Evolutionary conservation across 176 grass and related monocot genomes (phyloP), one percentile per base, ranked within the genome.

Genomic region (Aegilops sharonensis): DNA sequence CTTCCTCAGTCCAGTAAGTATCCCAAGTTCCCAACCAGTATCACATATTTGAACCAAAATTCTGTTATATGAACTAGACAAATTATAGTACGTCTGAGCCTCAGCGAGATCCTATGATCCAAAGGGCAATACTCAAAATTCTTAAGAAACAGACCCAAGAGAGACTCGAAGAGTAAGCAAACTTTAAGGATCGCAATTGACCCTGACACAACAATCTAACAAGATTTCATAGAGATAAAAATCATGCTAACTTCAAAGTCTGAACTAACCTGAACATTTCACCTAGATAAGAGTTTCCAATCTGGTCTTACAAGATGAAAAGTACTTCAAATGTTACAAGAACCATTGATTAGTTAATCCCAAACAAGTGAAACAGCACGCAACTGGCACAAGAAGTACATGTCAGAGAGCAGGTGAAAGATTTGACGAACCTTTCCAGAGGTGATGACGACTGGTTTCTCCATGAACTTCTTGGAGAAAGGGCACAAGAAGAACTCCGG

Each of bases 401-500:
- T 45, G 11, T 83, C 15, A 56, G 15, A 56, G 54, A 57, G 54
- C 18, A 57, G 50, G 71, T 2, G 11, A 56, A 81, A 72, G 89
- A 61, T 80, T 62, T 24, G 0, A 11, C 62, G 17, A 69, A 88
- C 90, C 90, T 85, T 91, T 83, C 90, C 90, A 24, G 90, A 82
- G 78, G 86, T 24, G 86, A 88, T 56, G 57, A 91, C 83, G 31
- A 88, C 78, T 0, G 90, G 90, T 57, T 89, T 5, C 40, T 67
- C 78, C 86, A 91, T 88, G 71, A 85, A 9, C 86, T 86, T 88
- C 32, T 82, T 72, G 82, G 86, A 85, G 83, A 88, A 2, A 48
- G 86, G 90, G 78, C 90, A 88, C 32, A 88, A 0, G 78, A 91
- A 88, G 56, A 91, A 86, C 42, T 73, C 42, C 64, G 83, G 90